These are phyloP conservation scores for Luffa aegyptiaca DNA, from an alignment of 306 rosid species.

Conservation along the genomic window DNA sequence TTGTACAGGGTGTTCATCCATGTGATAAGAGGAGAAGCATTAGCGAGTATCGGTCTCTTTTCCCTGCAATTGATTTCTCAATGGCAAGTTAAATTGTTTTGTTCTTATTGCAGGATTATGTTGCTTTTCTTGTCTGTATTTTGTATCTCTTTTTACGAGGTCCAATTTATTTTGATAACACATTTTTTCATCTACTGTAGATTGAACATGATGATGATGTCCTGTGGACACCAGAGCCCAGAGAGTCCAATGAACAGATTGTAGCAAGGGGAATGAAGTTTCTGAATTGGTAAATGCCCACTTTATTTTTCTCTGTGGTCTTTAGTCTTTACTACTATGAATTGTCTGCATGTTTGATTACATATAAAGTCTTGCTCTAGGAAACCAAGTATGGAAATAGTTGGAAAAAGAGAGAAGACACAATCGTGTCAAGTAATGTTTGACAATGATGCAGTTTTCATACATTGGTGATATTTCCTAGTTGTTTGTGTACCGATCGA, in stretches of 20 bases:
- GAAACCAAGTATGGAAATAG: background rate
- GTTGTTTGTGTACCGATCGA: background rate
- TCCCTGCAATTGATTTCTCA: slow-evolving; percentile 89
- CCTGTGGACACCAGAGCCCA: slow-evolving; percentile 67
- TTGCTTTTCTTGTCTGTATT: slow-evolving; percentile 7
- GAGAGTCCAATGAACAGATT: slow-evolving; percentile 67
- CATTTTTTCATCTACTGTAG: slow-evolving; percentile 31
- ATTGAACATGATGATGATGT: slow-evolving; percentile 66
- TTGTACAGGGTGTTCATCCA: slow-evolving; percentile 75
- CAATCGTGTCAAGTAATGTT: background rate
- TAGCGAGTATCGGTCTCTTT: slow-evolving; percentile 49
- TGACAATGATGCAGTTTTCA: background rate
- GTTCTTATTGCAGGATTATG: background rate
- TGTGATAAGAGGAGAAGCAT: slow-evolving; percentile 89
- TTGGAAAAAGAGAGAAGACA: background rate
- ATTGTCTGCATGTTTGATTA: background rate
- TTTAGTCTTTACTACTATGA: background rate
- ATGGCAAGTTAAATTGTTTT: slow-evolving; percentile 26
- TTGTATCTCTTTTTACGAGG: background rate
- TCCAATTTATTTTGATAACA: background rate
- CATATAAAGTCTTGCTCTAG: background rate
- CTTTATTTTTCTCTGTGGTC: background rate
- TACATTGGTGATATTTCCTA: background rate
- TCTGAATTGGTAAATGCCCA: slow-evolving; percentile 53
- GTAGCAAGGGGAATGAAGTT: slow-evolving; percentile 74